Evolutionary conservation across 169 alveolate genomes (phyloP).

Genomic region (Plasmodium vivax): DNA sequence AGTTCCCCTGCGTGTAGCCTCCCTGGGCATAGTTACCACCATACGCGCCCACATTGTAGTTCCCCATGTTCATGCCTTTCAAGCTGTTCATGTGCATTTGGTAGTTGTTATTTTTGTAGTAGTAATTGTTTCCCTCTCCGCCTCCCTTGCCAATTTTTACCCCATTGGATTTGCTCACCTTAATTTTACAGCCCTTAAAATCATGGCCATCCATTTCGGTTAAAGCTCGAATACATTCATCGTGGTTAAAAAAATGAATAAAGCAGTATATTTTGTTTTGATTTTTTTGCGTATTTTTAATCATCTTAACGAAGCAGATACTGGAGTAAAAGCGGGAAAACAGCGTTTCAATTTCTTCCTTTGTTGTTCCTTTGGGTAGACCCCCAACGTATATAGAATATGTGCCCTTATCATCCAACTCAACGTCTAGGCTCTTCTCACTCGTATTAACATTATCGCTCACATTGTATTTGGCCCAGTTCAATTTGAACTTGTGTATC

Average conservation of each 20-base stretch:
- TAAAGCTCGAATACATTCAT: slow-evolving; percentile 61
- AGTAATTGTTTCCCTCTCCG: slow-evolving; percentile 4
- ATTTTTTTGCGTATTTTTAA: slow-evolving; percentile 55
- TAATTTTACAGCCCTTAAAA: slow-evolving; percentile 68
- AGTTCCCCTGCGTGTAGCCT: neutral
- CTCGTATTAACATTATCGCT: slow-evolving; percentile 23
- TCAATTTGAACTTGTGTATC: slow-evolving; percentile 47
- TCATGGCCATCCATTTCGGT: slow-evolving; percentile 64
- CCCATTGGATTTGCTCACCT: slow-evolving; percentile 62
- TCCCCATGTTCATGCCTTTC: slow-evolving; percentile 10
- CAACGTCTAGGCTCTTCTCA: slow-evolving; percentile 43
- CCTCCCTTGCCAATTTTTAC: slow-evolving; percentile 1
- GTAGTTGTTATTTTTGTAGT: slow-evolving; percentile 16
- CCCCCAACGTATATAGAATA: slow-evolving; percentile 72
- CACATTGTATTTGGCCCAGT: slow-evolving; percentile 70
- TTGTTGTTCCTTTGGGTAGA: slow-evolving; percentile 56
- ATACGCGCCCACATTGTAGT: neutral
- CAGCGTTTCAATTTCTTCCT: slow-evolving; percentile 66
- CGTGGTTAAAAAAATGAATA: slow-evolving; percentile 67
- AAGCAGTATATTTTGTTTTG: slow-evolving; percentile 56
- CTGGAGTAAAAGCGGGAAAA: slow-evolving; percentile 31
- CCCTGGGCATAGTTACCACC: neutral
- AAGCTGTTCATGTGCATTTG: neutral
- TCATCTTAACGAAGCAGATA: slow-evolving; percentile 66
- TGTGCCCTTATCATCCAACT: slow-evolving; percentile 70